These are phyloP conservation scores for Xylaria digitata DNA, from an alignment of 2,329 filamentous ascomycete species.

Conservation along the genomic window DNA sequence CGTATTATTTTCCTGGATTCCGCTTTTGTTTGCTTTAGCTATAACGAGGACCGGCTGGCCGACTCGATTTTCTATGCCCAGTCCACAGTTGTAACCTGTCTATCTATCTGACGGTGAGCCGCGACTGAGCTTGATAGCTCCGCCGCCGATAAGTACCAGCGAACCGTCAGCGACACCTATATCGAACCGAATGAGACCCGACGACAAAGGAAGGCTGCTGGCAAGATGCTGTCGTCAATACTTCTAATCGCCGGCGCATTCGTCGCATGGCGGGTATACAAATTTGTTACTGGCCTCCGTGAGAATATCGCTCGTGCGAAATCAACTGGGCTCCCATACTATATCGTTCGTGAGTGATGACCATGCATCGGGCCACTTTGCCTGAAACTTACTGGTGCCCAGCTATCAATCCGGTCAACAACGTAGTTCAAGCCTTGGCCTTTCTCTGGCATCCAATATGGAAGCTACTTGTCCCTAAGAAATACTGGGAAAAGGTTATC, in stretches of 20 bases:
- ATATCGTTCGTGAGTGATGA: slow-evolving; percentile 62
- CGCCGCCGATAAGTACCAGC: slow-evolving; percentile 3
- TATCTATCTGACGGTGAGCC: background rate
- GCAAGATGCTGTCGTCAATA: slow-evolving; percentile 54
- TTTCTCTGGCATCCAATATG: slow-evolving; percentile 67
- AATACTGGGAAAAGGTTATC: slow-evolving; percentile 68
- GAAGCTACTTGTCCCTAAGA: slow-evolving; percentile 61
- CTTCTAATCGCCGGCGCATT: slow-evolving; percentile 50
- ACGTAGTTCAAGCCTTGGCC: slow-evolving; percentile 66
- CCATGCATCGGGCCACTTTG: slow-evolving; percentile 7
- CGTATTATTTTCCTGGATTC: background rate
- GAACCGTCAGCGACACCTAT: slow-evolving; percentile 4
- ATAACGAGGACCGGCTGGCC: slow-evolving; percentile 34
- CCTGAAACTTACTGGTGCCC: slow-evolving; percentile 17
- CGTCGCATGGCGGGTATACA: slow-evolving; percentile 51
- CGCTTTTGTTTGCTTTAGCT: background rate
- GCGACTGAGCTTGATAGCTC: slow-evolving; percentile 11
- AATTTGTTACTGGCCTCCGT: slow-evolving; percentile 50
- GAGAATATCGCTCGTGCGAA: slow-evolving; percentile 63
- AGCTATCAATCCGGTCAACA: slow-evolving; percentile 64
- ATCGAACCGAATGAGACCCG: slow-evolving; percentile 14
- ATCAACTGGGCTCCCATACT: slow-evolving; percentile 63
- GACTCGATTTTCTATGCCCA: slow-evolving; percentile 22
- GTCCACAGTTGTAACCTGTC: background rate
- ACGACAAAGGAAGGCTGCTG: background rate